These are phyloP conservation scores for Starmerella powellii DNA, from an alignment of 805 yeast genomes.

Conservation along the genomic window DNA sequence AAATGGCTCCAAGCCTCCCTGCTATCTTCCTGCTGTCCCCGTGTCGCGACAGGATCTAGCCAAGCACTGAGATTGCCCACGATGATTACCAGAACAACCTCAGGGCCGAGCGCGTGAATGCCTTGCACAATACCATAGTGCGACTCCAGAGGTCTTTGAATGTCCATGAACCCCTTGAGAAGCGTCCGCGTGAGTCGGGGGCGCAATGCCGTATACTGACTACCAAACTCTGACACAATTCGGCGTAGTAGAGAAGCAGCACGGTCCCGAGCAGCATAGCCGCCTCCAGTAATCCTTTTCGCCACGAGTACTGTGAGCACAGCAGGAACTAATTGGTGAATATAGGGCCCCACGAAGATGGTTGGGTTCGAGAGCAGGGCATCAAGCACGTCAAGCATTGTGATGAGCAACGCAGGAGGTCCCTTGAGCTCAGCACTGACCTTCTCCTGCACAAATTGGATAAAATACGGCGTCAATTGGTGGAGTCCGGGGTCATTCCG, in stretches of 20 bases:
- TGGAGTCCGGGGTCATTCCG: slow-evolving; percentile 91
- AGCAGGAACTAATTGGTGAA: slow-evolving; percentile 96
- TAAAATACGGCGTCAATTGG: slow-evolving; percentile 90
- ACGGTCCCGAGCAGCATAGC: slow-evolving; percentile 66
- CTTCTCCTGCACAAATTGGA: slow-evolving; percentile 92
- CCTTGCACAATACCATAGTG: slow-evolving; percentile 88
- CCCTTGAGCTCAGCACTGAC: slow-evolving; percentile 68
- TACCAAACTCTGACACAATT: slow-evolving; percentile 68
- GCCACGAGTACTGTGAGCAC: slow-evolving; percentile 80
- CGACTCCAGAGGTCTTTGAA: slow-evolving; percentile 73
- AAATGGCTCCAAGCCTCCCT: slow-evolving; percentile 19
- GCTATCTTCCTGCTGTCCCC: slow-evolving; percentile 30
- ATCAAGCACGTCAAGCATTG: slow-evolving; percentile 80
- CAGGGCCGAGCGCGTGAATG: slow-evolving; percentile 69
- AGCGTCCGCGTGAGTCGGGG: slow-evolving; percentile 91
- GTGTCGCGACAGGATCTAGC: slow-evolving; percentile 40
- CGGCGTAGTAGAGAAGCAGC: slow-evolving; percentile 74
- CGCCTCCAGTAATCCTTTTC: slow-evolving; percentile 45
- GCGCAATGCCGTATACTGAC: slow-evolving; percentile 74
- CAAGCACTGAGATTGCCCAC: slow-evolving; percentile 77
- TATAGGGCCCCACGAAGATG: slow-evolving; percentile 84
- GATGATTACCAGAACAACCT: slow-evolving; percentile 71
- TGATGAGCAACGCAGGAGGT: slow-evolving; percentile 48
- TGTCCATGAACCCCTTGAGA: slow-evolving; percentile 77
- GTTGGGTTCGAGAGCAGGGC: slow-evolving; percentile 74